Base-by-base conservation (phyloP, 441 rosid genomes). In the Gossypium gossypioides region DNA sequence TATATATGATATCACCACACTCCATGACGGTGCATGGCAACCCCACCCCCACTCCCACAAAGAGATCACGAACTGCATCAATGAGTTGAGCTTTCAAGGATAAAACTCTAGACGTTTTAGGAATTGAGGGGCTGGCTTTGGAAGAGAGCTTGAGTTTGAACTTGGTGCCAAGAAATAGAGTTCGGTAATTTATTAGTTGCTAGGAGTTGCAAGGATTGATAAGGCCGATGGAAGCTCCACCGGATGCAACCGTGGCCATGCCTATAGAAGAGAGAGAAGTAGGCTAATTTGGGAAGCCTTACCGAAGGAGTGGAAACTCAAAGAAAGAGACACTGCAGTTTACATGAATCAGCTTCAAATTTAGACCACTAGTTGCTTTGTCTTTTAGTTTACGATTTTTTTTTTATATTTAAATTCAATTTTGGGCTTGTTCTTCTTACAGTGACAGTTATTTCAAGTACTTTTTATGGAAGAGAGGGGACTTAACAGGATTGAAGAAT, bases 1-100 rank as follows among this genome's bases (percentile, higher is more conserved):
- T 83, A 51, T 94, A 91, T n/a, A 94, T 91, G 57, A 94, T 85
- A 79, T 94, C 98, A 0, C 98, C 97, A 69, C 98, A 94, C 88
- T 89, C 93, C 97, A 89, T 94, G 8, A 91, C 98, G 24, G 97
- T 94, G 77, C 98, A 94, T 15, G 98, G 97, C 61, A 94, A 82
- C 6, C 98, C 97, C 18, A 94, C 93, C 18, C 97, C 97, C 18
- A 94, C 96, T n/a, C 93, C 97, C 73, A 91, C 80, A 76, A 91
- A 88, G 48, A 94, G 84, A 57, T 87, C 82, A 27, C 78, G 91
- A 75, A 81, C 95, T 3, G 81, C 84, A 74, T 89, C 87, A 64
- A 83, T 72, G 22, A 91, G 8, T n/a, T 84, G 87, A 63, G 80
- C 83, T 56, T 83, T 89, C 65, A 86, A 77, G 29, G 84, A 77